Base-by-base conservation (phyloP, 805 yeast genomes). In the Hanseniaspora hatyaiensis region DNA sequence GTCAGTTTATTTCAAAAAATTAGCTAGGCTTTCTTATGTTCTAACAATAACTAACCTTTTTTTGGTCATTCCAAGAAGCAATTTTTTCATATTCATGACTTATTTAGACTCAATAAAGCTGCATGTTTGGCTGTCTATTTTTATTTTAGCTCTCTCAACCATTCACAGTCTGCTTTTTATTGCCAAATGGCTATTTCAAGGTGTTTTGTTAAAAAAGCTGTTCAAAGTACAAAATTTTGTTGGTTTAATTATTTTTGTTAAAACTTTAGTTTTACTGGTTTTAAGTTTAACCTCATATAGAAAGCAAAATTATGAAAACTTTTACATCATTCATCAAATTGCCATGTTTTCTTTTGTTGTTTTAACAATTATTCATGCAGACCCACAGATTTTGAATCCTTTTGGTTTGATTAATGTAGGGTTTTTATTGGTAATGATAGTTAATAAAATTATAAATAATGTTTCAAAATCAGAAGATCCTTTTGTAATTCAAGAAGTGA, bases 41-140 rank as follows among this genome's bases (percentile, higher is more conserved):
- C 60, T 82, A 39, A 59, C 78, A 2, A 80, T 86, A 0, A 60
- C 82, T 29, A 75, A 75, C 53, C 62, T 80, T 2, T 67, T 74
- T 32, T 55, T 81, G 15, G 75, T 80, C 12, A 66, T 80, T 48
- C 85, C 86, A 2, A 63, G 70, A n/a, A 71, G 72, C 32, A 57
- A 71, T 47, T 68, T 68, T 3, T 57, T 64, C 47, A 72, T 59
- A 57, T 55, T 72, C 60, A 57, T 54, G 39, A 52, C 57, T 45
- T 82, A 82, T 55, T 59, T 79, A 50, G 75, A 73, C 45, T 62
- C 74, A 12, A 56, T 82, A 11, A 67, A 67, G 16, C 54, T 82
- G 8, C 94, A 82, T 58, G 80, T 80, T 55, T 81, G 89, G 88
- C 53, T 80, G 1, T 78, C 87, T 3, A 65, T 89, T 50, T 32